Evolutionary conservation across 2,329 filamentous ascomycete species (phyloP), one percentile per base, ranked within the genome.

Genomic region (Fusarium liriodendri): DNA sequence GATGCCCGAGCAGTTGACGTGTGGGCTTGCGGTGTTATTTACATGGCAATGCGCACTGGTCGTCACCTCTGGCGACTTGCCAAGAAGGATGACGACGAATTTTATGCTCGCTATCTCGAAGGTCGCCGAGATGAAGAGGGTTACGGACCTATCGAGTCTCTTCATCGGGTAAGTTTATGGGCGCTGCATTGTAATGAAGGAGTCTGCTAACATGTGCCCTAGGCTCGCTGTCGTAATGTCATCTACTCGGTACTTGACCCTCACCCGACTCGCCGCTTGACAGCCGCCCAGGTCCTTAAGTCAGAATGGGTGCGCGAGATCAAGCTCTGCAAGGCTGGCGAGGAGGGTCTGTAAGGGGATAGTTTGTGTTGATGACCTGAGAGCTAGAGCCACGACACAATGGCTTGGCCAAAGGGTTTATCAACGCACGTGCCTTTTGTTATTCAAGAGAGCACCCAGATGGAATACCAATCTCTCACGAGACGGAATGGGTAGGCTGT

Each of bases 221-320:
- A 98, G 96, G 95, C 95, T 77, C 95, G 96, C 78, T 99, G 97
- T 84, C 94, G 97, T 72, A 99, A 99, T 79, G 97, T 99, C 79
- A 98, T 99, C 81, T 99, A 99, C 85, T 98, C 95, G 25, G 98
- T 99, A 74, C 89, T 99, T 54, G 97, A 99, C 80, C 97, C 97
- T 33, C 98, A 98, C 82, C 95, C 97, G 29, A 90, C 90, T 66
- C 93, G 97, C 74, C 94, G 97, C 77, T 96, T 99, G 81, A 98
- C 95, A 33, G 96, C 97, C 67, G 96, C 95, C 45, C 97, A 99
- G 85, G 95, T 98, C 66, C 91, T 99, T 79, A 98, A 98, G 84
- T 98, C 96, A 6, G 97, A 99, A 86, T 99, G 97, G 97, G 95
- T 97, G 76, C 94, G 97, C 77, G 96, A 98, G 84, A 98, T 98